phyloP scores from a whole-genome alignment of 2,329 filamentous ascomycete genomes.

The Microsporum audouinii region DNA sequence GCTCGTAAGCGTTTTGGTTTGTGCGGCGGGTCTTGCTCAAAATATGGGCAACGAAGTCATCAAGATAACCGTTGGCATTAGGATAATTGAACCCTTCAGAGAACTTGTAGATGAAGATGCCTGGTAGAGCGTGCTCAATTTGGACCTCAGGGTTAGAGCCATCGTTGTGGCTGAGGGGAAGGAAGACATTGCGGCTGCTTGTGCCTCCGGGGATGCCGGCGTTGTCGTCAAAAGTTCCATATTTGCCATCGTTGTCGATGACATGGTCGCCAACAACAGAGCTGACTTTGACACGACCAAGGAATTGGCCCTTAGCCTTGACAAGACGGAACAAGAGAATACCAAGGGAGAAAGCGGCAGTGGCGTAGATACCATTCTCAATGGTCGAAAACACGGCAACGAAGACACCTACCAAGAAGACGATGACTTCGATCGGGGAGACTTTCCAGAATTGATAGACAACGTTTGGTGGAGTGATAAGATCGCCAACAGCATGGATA shows the following conservation, averaged over 20 bases:
- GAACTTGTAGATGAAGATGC: slow-evolving; percentile 92
- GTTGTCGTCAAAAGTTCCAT: slow-evolving; percentile 42
- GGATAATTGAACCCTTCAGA: slow-evolving; percentile 93
- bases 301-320: slow-evolving; percentile 69
- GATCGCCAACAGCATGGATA: slow-evolving; percentile 86
- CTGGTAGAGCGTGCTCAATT: slow-evolving; percentile 72
- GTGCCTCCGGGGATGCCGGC: slow-evolving; percentile 34
- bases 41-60: slow-evolving; percentile 60
- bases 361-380: slow-evolving; percentile 85
- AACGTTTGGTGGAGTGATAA: slow-evolving; percentile 82
- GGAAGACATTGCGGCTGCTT: slow-evolving; percentile 63
- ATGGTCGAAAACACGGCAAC: slow-evolving; percentile 82
- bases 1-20: slow-evolving; percentile 53
- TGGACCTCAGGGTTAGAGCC: slow-evolving; percentile 78
- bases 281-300: slow-evolving; percentile 73
- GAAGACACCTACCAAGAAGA: slow-evolving; percentile 87
- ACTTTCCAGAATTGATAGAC: slow-evolving; percentile 94
- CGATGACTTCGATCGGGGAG: slow-evolving; percentile 75
- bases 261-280: slow-evolving; percentile 69
- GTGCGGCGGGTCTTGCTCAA: slow-evolving; percentile 64
- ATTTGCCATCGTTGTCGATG: slow-evolving; percentile 52
- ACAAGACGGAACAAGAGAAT: slow-evolving; percentile 74
- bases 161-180: slow-evolving; percentile 77
- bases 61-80: slow-evolving; percentile 79
- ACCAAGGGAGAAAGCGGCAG: slow-evolving; percentile 63